These are phyloP conservation scores for Populus hybrid DNA, from an alignment of 441 rosid species.

Conservation along the genomic window DNA sequence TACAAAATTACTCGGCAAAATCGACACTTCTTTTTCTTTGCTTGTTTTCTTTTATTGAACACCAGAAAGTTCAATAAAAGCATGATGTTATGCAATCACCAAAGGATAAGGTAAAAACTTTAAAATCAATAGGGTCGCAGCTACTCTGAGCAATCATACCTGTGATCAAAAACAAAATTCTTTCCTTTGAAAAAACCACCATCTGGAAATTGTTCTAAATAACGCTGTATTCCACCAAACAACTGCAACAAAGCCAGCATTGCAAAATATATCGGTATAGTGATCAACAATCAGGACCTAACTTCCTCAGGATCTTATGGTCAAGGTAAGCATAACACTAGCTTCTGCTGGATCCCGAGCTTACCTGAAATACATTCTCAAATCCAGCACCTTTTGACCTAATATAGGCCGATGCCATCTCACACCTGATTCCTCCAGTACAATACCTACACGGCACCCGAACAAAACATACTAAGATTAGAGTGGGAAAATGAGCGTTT, in stretches of 20 bases:
- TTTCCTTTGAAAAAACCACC: constrained; percentile 93
- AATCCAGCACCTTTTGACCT: constrained; percentile 77
- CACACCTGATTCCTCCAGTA: too few species aligned
- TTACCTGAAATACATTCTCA: constrained; percentile 90
- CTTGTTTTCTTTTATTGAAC: not conserved
- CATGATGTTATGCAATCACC: not conserved
- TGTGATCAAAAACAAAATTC: constrained; percentile 92
- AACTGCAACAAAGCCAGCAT: constrained; percentile 50
- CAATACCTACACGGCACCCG: constrained; percentile 61
- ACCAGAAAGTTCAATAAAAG: not conserved
- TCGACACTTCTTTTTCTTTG: too few species aligned
- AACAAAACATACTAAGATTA: constrained; percentile 1
- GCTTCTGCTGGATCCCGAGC: constrained; percentile 4
- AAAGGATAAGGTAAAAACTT: not conserved
- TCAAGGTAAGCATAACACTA: not conserved
- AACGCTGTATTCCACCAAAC: constrained; percentile 92
- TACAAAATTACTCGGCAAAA: not conserved
- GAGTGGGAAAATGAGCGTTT: not conserved
- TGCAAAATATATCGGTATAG: constrained; percentile 1
- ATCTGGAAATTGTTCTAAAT: constrained; percentile 85
- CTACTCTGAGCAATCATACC: constrained; percentile 41
- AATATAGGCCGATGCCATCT: constrained; percentile 94
- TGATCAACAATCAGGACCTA: constrained; percentile 7
- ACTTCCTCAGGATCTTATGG: not conserved
- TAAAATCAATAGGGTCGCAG: not conserved